Conservation (phyloP, 305 asterid genomes). For the Ajuga reptans region DNA sequence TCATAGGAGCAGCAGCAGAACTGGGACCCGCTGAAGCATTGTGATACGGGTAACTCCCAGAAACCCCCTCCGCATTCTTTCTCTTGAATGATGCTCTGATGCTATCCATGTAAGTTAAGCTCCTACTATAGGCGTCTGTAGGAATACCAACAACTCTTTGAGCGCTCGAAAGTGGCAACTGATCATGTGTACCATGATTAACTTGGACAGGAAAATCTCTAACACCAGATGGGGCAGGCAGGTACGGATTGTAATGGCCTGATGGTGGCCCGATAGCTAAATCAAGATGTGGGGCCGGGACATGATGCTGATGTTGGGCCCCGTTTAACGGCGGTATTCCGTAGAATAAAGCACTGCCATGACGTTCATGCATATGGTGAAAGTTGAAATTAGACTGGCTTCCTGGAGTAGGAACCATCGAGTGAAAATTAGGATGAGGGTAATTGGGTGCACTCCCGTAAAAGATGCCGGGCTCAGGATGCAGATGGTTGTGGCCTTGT, state of each 20-base stretch:
- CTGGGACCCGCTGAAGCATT: conserved; percentile 53
- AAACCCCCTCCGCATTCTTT: conserved; percentile 50
- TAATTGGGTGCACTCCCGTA: conserved; percentile 44
- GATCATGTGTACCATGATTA: conserved; percentile 52
- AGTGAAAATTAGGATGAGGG: conserved; percentile 51
- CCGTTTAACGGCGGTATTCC: conserved; percentile 44
- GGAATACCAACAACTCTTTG: conserved; percentile 43
- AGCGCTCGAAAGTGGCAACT: conserved; percentile 36
- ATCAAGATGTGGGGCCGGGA: conserved; percentile 42
- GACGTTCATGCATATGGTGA: conserved; percentile 53
- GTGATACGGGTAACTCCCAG: conserved; percentile 36
- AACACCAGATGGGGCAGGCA: conserved; percentile 48
- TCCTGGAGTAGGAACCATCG: conserved; percentile 38
- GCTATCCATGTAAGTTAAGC: conserved; percentile 36
- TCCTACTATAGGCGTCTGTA: conserved; percentile 40
- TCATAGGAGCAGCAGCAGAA: conserved; percentile 41
- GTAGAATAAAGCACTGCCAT: conserved; percentile 40
- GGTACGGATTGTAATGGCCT: conserved; percentile 44
- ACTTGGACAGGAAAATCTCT: conserved; percentile 50
- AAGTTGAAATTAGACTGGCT: conserved; percentile 40
- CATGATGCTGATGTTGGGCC: conserved; percentile 44
- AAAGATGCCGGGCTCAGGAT: conserved; percentile 44
- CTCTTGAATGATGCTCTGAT: conserved; percentile 44
- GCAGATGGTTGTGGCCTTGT: conserved; percentile 43
- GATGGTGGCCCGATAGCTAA: conserved; percentile 47